Conservation (phyloP, 495 filamentous ascomycete species). For the Chaetomium fimeti region DNA sequence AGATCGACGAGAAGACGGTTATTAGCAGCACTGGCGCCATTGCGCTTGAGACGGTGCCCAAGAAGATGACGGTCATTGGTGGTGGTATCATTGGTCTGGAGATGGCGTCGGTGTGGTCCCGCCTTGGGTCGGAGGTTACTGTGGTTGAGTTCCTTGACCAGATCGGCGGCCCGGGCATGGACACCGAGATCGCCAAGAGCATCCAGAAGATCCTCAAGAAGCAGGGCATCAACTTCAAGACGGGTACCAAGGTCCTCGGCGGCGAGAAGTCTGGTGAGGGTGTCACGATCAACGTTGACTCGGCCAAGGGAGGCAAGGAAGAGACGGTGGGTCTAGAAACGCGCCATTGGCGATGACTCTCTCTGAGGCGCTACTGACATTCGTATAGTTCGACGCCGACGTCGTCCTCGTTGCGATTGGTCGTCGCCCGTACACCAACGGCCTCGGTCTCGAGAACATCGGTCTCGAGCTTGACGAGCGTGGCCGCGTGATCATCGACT, state of each 20-base stretch:
- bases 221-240: conserved; percentile 98
- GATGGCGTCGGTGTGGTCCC: conserved; percentile 98
- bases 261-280: conserved; percentile 76
- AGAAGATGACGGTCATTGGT: conserved; percentile 97
- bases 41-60: conserved; percentile 81
- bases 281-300: conserved; percentile 79
- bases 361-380: background rate
- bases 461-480: conserved; percentile 92
- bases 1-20: conserved; percentile 95
- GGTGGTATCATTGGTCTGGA: conserved; percentile 98
- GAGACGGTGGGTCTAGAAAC: conserved; percentile 63
- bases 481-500: conserved; percentile 93
- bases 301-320: conserved; percentile 93
- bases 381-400: conserved; percentile 78
- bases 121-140: conserved; percentile 89
- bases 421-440: conserved; percentile 88
- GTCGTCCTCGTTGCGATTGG: conserved; percentile 97
- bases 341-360: background rate
- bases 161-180: conserved; percentile 98
- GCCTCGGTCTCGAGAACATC: conserved; percentile 88
- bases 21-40: conserved; percentile 95
- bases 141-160: conserved; percentile 94
- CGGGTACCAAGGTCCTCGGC: conserved; percentile 86
- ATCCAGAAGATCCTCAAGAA: conserved; percentile 91
- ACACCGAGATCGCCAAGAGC: conserved; percentile 86